Percentiles rank a stretch among this genome's conserved stretches.
These are phyloP conservation scores for Pseudogymnoascus pannorum DNA, from an alignment of 2,329 filamentous ascomycete species.

Conservation along the genomic window DNA sequence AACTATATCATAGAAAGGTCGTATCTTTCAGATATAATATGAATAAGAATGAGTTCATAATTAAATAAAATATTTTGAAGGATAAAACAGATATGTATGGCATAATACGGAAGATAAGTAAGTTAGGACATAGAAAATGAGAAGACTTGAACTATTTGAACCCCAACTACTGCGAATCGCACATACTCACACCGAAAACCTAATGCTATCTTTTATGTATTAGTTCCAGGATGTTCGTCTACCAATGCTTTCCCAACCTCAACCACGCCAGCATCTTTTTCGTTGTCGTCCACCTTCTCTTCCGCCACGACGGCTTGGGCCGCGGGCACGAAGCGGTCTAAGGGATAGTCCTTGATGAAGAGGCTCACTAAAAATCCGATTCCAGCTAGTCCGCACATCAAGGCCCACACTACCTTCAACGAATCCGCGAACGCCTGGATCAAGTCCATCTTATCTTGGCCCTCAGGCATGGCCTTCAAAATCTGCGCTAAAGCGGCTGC, in stretches of 20 bases:
- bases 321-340: constrained; percentile 30
- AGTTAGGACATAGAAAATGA: background rate
- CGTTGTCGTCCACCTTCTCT: background rate
- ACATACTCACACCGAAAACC: background rate
- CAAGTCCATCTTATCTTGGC: constrained; percentile 31
- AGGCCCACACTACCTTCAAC: constrained; percentile 1
- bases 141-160: background rate
- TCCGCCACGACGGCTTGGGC: constrained; percentile 23
- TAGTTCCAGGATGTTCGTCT: background rate
- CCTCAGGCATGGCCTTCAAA: constrained; percentile 17
- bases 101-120: background rate
- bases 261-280: background rate
- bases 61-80: background rate
- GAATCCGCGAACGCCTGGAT: constrained; percentile 3
- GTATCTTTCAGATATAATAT: background rate
- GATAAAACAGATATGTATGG: background rate
- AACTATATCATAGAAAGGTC: background rate
- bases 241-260: background rate
- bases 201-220: background rate
- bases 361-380: constrained; percentile 28
- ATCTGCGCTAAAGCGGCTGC: background rate
- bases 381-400: constrained; percentile 3
- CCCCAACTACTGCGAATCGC: background rate
- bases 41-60: background rate
- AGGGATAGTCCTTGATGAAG: constrained; percentile 32